Evolutionary conservation across 2,329 filamentous ascomycete genomes (phyloP).

Genomic region (Aspergillus sp.): DNA sequence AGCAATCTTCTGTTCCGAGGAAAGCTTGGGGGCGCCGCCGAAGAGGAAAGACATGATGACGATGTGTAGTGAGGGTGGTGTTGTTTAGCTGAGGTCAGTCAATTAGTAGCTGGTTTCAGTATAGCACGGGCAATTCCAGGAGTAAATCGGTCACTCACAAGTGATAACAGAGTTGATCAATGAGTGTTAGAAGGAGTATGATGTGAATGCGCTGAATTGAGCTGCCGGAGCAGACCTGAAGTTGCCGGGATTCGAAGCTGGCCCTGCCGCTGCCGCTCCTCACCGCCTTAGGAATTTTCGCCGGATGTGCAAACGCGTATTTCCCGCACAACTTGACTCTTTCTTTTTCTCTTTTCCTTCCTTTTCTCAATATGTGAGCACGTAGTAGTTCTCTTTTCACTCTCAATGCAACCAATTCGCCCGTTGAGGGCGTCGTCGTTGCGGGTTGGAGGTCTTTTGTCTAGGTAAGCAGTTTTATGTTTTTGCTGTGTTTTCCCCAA

Average conservation of each 20-base stretch:
- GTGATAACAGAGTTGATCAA: not conserved
- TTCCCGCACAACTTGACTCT: conserved; percentile 15
- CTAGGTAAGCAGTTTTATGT: conserved; percentile 37
- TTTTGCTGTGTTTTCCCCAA: not conserved
- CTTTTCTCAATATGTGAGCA: conserved; percentile 27
- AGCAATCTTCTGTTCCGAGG: conserved; percentile 95
- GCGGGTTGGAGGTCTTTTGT: conserved; percentile 29
- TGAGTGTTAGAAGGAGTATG: not conserved
- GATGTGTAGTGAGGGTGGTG: conserved; percentile 7
- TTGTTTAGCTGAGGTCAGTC: not conserved
- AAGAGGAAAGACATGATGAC: conserved; percentile 71
- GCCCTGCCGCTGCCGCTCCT: not conserved
- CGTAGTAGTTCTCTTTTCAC: conserved; percentile 15
- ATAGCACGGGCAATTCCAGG: not conserved
- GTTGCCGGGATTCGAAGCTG: conserved; percentile 13
- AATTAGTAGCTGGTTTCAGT: not conserved
- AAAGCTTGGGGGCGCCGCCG: conserved; percentile 75
- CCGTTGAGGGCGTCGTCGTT: conserved; percentile 38
- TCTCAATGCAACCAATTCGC: conserved; percentile 44
- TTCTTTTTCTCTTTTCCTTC: conserved; percentile 15
- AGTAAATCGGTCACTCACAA: not conserved
- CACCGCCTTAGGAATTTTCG: conserved; percentile 23
- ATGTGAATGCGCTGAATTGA: not conserved
- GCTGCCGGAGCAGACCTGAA: conserved; percentile 17
- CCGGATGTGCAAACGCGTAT: conserved; percentile 8